A percentile compares a stretch with the other conserved stretches of the same genome.
phyloP scores from a whole-genome alignment of 2,329 filamentous ascomycete genomes.

The Aspergillus neoniger region DNA sequence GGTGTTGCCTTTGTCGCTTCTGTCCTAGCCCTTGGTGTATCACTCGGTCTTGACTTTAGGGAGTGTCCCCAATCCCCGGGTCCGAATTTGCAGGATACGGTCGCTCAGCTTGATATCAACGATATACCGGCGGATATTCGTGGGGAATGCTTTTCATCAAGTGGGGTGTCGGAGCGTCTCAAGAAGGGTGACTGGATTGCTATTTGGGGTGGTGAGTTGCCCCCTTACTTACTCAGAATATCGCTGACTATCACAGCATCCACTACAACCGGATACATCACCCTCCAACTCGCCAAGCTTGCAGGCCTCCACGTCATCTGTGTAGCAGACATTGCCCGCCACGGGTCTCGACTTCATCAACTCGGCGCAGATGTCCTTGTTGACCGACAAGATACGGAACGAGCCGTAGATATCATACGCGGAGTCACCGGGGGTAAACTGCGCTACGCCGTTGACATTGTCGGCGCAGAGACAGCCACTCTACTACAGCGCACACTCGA shows the following conservation, averaged over 20 bases:
- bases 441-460: constrained; percentile 69
- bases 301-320: constrained; percentile 66
- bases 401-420: constrained; percentile 67
- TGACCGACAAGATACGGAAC: constrained; percentile 65
- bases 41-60: constrained; percentile 67
- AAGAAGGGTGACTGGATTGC: constrained; percentile 67
- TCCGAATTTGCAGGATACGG: constrained; percentile 59
- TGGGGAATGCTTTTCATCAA: constrained; percentile 62
- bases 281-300: constrained; percentile 68
- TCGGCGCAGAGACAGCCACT: constrained; percentile 64
- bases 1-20: constrained; percentile 74
- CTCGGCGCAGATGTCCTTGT: constrained; percentile 65
- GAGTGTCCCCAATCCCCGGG: constrained; percentile 46
- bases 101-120: constrained; percentile 51
- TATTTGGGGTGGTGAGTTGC: constrained; percentile 67
- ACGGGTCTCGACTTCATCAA: constrained; percentile 60
- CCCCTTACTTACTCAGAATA: neutral
- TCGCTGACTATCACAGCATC: constrained; percentile 50
- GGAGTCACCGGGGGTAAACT: constrained; percentile 59
- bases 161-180: constrained; percentile 56
- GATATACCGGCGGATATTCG: constrained; percentile 62
- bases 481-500: constrained; percentile 58
- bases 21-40: constrained; percentile 66
- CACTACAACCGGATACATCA: constrained; percentile 68
- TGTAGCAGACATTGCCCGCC: constrained; percentile 67